Base-by-base conservation (phyloP, 345 rosid genomes). In the Citrus reticulata region DNA sequence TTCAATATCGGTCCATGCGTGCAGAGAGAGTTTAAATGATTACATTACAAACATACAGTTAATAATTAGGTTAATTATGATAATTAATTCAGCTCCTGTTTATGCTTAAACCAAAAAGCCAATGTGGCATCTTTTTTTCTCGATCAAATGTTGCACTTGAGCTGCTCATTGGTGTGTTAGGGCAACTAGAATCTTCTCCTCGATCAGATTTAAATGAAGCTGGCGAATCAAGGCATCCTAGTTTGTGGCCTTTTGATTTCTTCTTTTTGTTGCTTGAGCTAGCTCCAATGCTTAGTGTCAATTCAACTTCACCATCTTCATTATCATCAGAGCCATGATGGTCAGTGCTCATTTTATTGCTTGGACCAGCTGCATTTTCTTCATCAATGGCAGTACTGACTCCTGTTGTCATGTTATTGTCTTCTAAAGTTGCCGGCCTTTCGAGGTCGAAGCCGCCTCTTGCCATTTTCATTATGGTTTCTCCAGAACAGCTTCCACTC, bases 211-310 rank as follows among this genome's bases (percentile, higher is more conserved):
- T 81, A 24, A 76, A 61, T 1, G 88, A 85, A 4, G 81, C 77
- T 0, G 85, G 77, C 1, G 84, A 84, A 35, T 81, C 77, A 35
- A 86, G 59, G 20, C 24, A 24, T 46, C 51, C 80, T 63, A 37
- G 55, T 65, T 79, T 62, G 68, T n/a, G 24, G 35, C 72, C 69
- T 22, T 61, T 66, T 9, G 63, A 54, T 25, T 20, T 76, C 71
- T 79, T 64, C 65, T 76, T 77, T 71, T 80, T 77, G 73, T 81
- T 85, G 84, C 80, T 40, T 62, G 74, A 68, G 46, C 39, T 73
- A 30, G 86, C 84, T 79, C 96, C 98, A 57, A 93, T 87, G 81
- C 97, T 89, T 73, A 94, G 49, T 32, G 93, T 92, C 75, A 94
- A 86, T 77, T 92, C 97, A 42, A 91, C 85, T 14, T 88, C 91